A percentile compares a stretch with the other conserved stretches of the same genome.
Conservation (phyloP, 78 protist species). For the Creolimax fragrantissima region DNA sequence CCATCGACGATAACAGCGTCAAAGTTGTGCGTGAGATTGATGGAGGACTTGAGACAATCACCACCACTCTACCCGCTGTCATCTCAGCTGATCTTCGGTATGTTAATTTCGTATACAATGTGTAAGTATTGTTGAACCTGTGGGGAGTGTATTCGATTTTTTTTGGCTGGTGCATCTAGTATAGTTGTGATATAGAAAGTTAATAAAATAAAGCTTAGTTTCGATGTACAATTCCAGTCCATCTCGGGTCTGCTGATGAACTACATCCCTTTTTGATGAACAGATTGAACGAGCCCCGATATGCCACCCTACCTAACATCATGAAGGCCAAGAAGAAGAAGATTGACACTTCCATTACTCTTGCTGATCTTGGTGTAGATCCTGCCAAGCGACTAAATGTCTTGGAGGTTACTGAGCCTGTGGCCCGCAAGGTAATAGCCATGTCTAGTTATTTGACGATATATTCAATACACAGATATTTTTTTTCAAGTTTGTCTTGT, state of each 20-base stretch:
- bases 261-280: no score
- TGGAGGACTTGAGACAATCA: conserved; percentile 83
- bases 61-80: conserved; percentile 81
- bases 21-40: conserved; percentile 85
- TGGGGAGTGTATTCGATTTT: no score
- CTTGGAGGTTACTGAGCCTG: conserved; percentile 35
- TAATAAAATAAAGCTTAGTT: no score
- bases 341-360: conserved; percentile 49
- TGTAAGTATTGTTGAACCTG: no score
- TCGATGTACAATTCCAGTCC: no score
- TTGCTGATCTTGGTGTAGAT: conserved; percentile 72
- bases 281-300: conserved; percentile 90
- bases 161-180: no score
- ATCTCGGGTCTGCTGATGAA: no score
- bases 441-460: background rate
- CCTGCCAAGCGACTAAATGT: conserved; percentile 36
- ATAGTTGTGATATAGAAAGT: no score
- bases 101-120: background rate
- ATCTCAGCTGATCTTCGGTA: conserved; percentile 80
- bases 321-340: conserved; percentile 87
- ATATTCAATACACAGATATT: background rate
- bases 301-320: conserved; percentile 87
- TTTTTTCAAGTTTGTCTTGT: background rate
- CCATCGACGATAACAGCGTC: conserved; percentile 6
- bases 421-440: conserved; percentile 17